Evolutionary conservation across 176 grass and related monocot genomes (phyloP).

Genomic region (Lolium rigidum): DNA sequence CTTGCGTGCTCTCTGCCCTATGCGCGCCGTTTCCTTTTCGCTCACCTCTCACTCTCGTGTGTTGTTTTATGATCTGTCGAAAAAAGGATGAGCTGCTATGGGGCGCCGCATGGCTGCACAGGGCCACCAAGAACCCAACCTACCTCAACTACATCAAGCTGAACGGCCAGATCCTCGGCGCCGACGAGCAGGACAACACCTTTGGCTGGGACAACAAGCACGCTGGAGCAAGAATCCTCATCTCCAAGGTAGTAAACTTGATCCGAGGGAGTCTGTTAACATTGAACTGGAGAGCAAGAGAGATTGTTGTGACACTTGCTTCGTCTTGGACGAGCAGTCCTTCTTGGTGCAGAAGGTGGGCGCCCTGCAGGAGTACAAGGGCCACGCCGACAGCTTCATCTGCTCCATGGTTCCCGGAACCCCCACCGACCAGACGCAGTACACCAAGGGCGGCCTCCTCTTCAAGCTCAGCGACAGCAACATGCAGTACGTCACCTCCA

Average conservation of each 20-base stretch:
- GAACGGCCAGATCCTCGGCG: conserved; percentile 90
- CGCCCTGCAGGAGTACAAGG: conserved; percentile 78
- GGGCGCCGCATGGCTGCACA: conserved; percentile 95
- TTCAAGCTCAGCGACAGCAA: conserved; percentile 93
- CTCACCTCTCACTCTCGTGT: not conserved
- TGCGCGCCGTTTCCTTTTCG: not conserved
- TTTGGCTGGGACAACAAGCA: conserved; percentile 99
- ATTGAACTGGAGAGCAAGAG: not conserved
- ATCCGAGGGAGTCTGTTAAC: too few relatives aligned
- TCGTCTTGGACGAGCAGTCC: conserved; percentile 32
- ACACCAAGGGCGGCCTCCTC: conserved; percentile 71
- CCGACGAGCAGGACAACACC: conserved; percentile 87
- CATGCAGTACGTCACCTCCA: conserved; percentile 97
- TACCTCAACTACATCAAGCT: conserved; percentile 84
- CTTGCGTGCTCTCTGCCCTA: not conserved
- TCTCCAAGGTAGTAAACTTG: conserved; percentile 54
- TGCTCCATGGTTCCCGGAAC: conserved; percentile 88
- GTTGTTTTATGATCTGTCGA: not conserved
- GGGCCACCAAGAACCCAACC: conserved; percentile 62
- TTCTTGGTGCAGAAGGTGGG: conserved; percentile 84
- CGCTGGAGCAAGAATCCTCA: conserved; percentile 77
- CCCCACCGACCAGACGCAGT: conserved; percentile 59
- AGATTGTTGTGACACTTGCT: not conserved
- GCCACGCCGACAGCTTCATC: conserved; percentile 85
- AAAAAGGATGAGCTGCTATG: conserved; percentile 86